phyloP scores from a whole-genome alignment of 148 eudicot species.

The Rhododendron griersonianum region DNA sequence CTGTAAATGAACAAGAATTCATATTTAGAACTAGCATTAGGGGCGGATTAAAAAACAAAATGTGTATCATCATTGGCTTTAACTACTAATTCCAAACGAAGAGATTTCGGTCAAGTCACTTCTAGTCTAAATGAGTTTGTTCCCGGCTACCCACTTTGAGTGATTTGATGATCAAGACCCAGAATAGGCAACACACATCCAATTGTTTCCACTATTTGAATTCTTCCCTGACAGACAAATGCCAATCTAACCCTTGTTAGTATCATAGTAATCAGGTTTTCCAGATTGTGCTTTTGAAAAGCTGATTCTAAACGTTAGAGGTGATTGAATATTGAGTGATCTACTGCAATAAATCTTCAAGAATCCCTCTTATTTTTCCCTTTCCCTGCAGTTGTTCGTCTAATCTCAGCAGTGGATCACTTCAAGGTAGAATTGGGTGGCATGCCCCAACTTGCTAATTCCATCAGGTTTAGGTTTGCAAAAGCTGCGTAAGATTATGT shows the following conservation, averaged over 20 bases:
- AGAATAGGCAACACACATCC: background rate
- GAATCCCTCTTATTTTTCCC: background rate
- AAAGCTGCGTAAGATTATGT: background rate
- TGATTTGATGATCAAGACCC: background rate
- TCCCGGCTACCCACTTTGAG: background rate
- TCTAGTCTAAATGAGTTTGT: background rate
- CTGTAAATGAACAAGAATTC: conserved; percentile 14
- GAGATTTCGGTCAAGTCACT: background rate
- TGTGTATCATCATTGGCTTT: background rate
- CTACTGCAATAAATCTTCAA: background rate
- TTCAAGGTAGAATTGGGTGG: background rate
- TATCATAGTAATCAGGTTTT: background rate
- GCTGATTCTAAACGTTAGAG: background rate
- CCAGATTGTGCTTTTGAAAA: background rate
- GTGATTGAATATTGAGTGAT: background rate
- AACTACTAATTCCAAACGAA: background rate
- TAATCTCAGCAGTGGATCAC: background rate
- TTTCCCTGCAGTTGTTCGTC: background rate
- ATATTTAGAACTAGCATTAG: background rate
- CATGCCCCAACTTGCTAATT: background rate
- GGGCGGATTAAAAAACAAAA: background rate
- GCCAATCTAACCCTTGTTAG: background rate
- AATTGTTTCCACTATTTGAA: background rate
- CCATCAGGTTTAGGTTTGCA: background rate
- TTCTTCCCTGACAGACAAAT: background rate